phyloP scores from a whole-genome alignment of 2,329 filamentous ascomycete species.

The Chrysosporium queenslandicum region DNA sequence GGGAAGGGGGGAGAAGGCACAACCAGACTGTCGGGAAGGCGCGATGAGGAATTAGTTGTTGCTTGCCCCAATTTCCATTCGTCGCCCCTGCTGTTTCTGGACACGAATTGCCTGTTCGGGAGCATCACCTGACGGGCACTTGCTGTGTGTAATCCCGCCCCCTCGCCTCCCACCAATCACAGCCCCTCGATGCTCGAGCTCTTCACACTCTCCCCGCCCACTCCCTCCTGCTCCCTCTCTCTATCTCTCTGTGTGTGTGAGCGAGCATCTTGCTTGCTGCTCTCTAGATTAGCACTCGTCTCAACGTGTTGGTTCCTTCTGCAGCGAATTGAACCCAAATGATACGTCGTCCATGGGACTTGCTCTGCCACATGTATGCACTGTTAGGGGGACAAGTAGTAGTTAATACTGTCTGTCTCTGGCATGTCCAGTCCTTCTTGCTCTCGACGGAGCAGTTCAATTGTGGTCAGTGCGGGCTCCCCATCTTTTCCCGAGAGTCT shows the following conservation, averaged over 20 bases:
- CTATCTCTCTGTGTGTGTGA: background rate
- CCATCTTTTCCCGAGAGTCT: background rate
- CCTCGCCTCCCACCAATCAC: background rate
- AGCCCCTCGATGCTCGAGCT: background rate
- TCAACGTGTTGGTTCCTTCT: background rate
- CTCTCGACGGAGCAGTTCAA: no score
- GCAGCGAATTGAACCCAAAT: no score
- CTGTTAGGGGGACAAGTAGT: no score
- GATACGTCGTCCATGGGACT: no score
- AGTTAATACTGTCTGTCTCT: no score
- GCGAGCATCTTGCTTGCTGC: background rate
- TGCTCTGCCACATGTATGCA: no score
- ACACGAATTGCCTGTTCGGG: background rate
- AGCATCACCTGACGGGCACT: background rate
- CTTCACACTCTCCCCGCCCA: no score
- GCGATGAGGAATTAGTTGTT: background rate
- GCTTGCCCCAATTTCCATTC: no score
- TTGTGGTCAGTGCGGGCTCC: background rate
- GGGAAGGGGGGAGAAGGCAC: background rate
- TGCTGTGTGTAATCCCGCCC: background rate
- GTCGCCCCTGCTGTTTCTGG: background rate
- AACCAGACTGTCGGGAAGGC: background rate
- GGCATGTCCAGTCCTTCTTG: background rate
- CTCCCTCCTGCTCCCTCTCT: background rate
- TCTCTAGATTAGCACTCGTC: background rate